Percentiles rank a stretch among this genome's conserved stretches.
Conservation (phyloP, 768 basidiomycete species). For the Coprinellus aureogranulatus region DNA sequence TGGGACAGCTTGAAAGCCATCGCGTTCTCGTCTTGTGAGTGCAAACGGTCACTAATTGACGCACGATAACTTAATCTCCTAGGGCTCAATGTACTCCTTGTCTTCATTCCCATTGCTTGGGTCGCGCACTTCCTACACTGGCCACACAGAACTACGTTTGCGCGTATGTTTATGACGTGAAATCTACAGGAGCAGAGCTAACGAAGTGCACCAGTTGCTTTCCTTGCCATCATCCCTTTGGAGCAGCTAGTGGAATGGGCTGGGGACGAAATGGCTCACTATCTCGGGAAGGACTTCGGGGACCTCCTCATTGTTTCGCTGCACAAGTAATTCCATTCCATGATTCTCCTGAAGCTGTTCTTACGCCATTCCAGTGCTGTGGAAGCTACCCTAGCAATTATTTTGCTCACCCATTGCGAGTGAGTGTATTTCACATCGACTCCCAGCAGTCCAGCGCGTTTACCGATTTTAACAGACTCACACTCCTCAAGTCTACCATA, state of each 20-base stretch:
- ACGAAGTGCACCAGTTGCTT: slow-evolving; percentile 44
- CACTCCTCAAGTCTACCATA: slow-evolving; percentile 67
- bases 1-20: slow-evolving; percentile 44
- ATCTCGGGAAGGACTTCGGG: slow-evolving; percentile 60
- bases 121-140: slow-evolving; percentile 49
- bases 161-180: slow-evolving; percentile 31
- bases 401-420: slow-evolving; percentile 70
- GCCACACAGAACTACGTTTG: slow-evolving; percentile 39
- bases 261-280: slow-evolving; percentile 53
- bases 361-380: slow-evolving; percentile 33
- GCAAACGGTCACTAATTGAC: not conserved
- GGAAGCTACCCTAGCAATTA: slow-evolving; percentile 69
- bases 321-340: slow-evolving; percentile 53
- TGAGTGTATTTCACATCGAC: slow-evolving; percentile 33
- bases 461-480: slow-evolving; percentile 38
- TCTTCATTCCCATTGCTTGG: slow-evolving; percentile 64
- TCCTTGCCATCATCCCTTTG: slow-evolving; percentile 64
- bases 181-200: not conserved
- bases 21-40: slow-evolving; percentile 53
- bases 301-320: slow-evolving; percentile 65
- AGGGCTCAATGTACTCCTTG: slow-evolving; percentile 60
- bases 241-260: slow-evolving; percentile 68
- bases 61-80: not conserved
- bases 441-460: not conserved
- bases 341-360: not conserved